Evolutionary conservation across 805 yeast genomes (phyloP), one percentile per base, ranked within the genome.

Genomic region (Lachancea sp.): DNA sequence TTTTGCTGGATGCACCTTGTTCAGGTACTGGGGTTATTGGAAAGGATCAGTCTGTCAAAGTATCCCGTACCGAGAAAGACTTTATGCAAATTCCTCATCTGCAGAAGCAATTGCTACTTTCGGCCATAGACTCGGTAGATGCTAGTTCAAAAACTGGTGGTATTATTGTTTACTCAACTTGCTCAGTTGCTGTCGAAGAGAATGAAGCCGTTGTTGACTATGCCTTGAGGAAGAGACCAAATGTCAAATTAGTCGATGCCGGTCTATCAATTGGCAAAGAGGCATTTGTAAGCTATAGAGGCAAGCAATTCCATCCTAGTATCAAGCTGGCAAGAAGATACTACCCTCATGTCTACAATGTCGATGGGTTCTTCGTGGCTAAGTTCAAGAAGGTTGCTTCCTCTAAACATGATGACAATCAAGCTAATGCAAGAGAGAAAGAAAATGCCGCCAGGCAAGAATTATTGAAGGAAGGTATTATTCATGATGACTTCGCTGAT

Each of bases 1-100:
- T 92, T 29, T 69, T 92, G 49, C 71, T 92, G 52, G 99, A 92
- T 72, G 98, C 99, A 24, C 99, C 99, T 50, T 92, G 99, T 68
- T 88, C 98, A 5, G 99, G 99, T 70, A 90, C 98, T 2, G 99
- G 99, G 68, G 98, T 92, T 52, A 92, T 92, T 59, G 92, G 96
- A 45, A 92, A 92, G 69, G 98, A 92, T 68, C 95, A 87, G 59
- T 80, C 86, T 40, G 97, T 92, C 47, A 92, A 92, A 66, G 81
- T 84, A 11, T 81, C 83, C 48, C 82, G 97, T 71, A 88, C 95
- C 16, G 97, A 88, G 60, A 88, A 88, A 65, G 99, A 92, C 65
- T 92, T 90, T 66, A 81, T 90, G 52, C 95, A 90, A 65, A 84
- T 92, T 54, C 97, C 98, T 41, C 97, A 90, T 63, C 71, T 92